Evolutionary conservation across 768 basidiomycete species (phyloP).

Genomic region (Wakefieldia striispora): DNA sequence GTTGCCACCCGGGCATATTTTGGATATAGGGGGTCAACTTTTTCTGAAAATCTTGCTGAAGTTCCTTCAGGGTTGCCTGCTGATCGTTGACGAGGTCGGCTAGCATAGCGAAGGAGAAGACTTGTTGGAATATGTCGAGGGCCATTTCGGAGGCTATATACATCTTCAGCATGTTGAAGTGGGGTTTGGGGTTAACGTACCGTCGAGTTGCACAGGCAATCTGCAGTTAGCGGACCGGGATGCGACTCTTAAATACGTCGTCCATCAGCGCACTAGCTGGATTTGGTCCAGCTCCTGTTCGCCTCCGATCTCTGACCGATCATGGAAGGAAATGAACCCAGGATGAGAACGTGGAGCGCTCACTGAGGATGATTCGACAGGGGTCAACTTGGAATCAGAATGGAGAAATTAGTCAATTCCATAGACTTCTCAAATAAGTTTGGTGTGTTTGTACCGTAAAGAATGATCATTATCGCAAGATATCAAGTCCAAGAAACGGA

Average conservation of each 20-base stretch:
- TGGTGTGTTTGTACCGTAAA: no score
- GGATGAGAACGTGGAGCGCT: no score
- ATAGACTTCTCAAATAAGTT: no score
- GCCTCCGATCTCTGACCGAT: no score
- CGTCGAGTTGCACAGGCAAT: not conserved
- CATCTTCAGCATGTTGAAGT: no score
- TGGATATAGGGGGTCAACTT: not conserved
- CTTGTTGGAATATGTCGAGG: not conserved
- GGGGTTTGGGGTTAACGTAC: not conserved
- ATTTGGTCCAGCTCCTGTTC: no score
- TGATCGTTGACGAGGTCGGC: slow-evolving; percentile 61
- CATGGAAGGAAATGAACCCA: no score
- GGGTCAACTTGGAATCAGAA: no score
- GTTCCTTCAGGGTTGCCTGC: slow-evolving; percentile 32
- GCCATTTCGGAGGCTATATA: not conserved
- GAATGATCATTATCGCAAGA: no score
- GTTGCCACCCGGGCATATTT: slow-evolving; percentile 1
- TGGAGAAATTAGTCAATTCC: no score
- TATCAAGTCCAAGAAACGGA: no score
- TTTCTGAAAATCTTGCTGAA: not conserved
- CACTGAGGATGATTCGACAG: no score
- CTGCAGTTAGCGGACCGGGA: not conserved
- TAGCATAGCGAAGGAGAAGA: slow-evolving; percentile 16
- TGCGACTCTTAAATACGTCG: not conserved
- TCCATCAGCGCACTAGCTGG: not conserved